These are phyloP conservation scores for Lizanozyma gosingica DNA, from an alignment of 1,139 yeast genomes.

Conservation along the genomic window DNA sequence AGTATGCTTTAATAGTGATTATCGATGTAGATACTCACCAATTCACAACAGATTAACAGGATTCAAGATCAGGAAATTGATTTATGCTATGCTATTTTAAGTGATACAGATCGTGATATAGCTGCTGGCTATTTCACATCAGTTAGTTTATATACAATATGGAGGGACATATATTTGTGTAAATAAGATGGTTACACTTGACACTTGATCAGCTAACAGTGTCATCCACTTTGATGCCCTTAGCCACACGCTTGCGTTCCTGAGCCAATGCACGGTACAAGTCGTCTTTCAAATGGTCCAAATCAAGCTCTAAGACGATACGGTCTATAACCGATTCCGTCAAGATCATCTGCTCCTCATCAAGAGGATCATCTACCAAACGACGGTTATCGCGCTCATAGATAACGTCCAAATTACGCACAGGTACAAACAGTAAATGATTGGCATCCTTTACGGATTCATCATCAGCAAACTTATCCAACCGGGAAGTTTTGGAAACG, in stretches of 20 bases:
- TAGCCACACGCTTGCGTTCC: constrained; percentile 21
- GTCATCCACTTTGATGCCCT: constrained; percentile 4
- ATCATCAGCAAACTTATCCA: constrained; percentile 7
- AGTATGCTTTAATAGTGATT: no score
- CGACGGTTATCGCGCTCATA: constrained; percentile 10
- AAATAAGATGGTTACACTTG: no score
- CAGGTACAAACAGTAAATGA: constrained; percentile 17
- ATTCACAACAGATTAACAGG: no score
- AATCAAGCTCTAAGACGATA: constrained; percentile 18
- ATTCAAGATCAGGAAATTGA: no score
- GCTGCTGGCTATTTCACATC: no score
- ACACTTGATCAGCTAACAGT: constrained; percentile 1
- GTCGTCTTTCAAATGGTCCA: constrained; percentile 30
- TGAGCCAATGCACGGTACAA: constrained; percentile 40
- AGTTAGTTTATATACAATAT: no score
- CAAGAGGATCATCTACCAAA: constrained; percentile 10
- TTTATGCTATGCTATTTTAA: no score
- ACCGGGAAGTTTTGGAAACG: constrained; percentile 9
- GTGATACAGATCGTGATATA: no score
- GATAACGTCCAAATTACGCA: constrained; percentile 13
- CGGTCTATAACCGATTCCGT: constrained; percentile 24
- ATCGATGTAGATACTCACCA: no score
- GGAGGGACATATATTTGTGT: no score
- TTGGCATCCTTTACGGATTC: constrained; percentile 12
- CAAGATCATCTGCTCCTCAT: constrained; percentile 23